Base-by-base conservation (phyloP, 805 yeast species). In the Priceomyces carsonii region DNA sequence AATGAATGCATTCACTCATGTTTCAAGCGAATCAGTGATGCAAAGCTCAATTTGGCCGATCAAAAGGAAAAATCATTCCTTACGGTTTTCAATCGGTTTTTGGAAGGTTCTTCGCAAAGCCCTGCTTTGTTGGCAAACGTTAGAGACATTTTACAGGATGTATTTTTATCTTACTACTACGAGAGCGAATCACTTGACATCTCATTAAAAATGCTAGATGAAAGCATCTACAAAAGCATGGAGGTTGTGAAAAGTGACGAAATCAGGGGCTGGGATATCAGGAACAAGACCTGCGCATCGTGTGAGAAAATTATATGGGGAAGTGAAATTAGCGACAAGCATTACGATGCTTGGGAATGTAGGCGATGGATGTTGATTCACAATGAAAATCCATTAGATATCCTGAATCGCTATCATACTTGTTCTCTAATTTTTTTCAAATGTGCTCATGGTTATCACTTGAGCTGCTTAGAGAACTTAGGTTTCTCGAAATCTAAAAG, bases 231-330 rank as follows among this genome's bases (percentile, higher is more conserved):
- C 45, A 60, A 60, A 14, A 70, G 73, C 40, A 59, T 81, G 52
- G 51, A 64, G 8, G 43, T 49, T 2, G 60, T 82, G 8, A 64
- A 73, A 8, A 41, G 47, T 2, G 63, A 67, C 21, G 63, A 73
- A 15, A 45, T 66, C 0, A 56, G 62, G 23, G 97, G 96, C 0
- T 83, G 95, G 88, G 30, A 45, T 6, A 49, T 66, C 3, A 53
- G 40, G n/a, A 45, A 69, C 1, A 62, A 60, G 18, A 77, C 71
- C 31, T 90, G 97, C 56, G 83, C 83, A 22, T 75, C 82, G 0
- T 90, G 97, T 57, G 90, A 87, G 1, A 79, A 79, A 42, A 63
- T 64, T 14, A 61, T 89, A 21, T 82, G 89, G 80, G 96, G 96
- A 0, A 55, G 75, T 1, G 77, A 78, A 1, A 53, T 84, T 2